Evolutionary conservation across 2,329 filamentous ascomycete genomes (phyloP), one percentile per base, ranked within the genome.

Genomic region (Fusarium zealandicum): DNA sequence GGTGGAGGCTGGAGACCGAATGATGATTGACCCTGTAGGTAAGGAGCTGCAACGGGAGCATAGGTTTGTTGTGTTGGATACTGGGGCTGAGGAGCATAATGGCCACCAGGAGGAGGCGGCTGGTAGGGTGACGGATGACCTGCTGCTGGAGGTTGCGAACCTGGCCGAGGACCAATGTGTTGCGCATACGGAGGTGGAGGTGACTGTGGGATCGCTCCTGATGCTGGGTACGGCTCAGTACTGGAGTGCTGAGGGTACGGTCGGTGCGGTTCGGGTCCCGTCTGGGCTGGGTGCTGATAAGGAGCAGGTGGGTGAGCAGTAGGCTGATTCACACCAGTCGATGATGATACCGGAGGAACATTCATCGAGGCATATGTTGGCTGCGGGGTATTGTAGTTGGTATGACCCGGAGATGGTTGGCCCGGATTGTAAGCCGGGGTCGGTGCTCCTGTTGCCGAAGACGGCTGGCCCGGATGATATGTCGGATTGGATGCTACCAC

Each of bases 111-210:
- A 38, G 51, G 41, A 38, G 59, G 53, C 10, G 40, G 18, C 16
- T 64, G 55, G 16, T 64, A 63, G 11, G 45, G 48, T 8, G 45
- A 54, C 28, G 43, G 20, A 22, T 63, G 57, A 10, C 39, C 63
- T 37, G 51, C 22, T 33, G 36, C 27, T 42, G 54, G 49, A 36
- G 54, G 53, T 9, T 63, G 58, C 14, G 54, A 43, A 40, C 39
- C 62, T 16, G 54, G 56, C 20, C 60, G 41, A 32, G 32, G 27
- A 8, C 45, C 41, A 9, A 14, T 27, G 13, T 48, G 44, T 22
- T 63, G 63, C n/a, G 49, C 51, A 51, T 68, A 68, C 4, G 66
- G 63, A 41, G 66, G 66, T 11, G 64, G 66, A 9, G 66, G 66
- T 20, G 64, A 66, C 25, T 57, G 55, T 10, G 64, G 55, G 14